Base-by-base conservation (phyloP, 805 yeast species). In the Candida schatavii region DNA sequence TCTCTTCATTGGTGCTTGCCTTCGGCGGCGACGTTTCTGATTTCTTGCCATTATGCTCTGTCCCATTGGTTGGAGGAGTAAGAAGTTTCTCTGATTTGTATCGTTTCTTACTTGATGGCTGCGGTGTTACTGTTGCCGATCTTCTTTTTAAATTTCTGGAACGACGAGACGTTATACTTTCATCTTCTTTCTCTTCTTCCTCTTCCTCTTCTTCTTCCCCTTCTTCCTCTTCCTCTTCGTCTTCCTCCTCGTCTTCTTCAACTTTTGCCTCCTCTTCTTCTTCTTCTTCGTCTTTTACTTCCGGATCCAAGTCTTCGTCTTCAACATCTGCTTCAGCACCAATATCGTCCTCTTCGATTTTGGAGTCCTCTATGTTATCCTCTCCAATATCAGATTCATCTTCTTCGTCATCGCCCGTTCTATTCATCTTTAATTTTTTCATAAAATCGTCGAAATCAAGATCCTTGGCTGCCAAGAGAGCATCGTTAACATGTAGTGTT, bases 211-310 rank as follows among this genome's bases (percentile, higher is more conserved):
- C 61, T 3, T 50, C 58, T 7, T 59, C 63, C 4, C 56, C 64
- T 5, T 58, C 63, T 1, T 58, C 64, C 2, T 58, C 63, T n/a
- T 56, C 59, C 11, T 57, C 66, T 1, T 74, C 83, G 32, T 78
- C 87, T 5, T 74, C 79, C 7, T 48, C 44, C 26, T 48, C 57
- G 19, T 44, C 46, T 15, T 44, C 42, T 29, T 43, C 50, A 17
- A 44, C 54, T 11, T 49, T 54, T 27, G 21, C 51, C n/a, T 44
- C 53, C 7, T 48, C 54, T 26, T 23, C 51, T 42, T 20, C 7
- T 11, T 21, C 37, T 10, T 34, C 37, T 21, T 5, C 28, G 11
- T 34, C 37, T 7, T 1, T 46, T 45, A 15, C 36, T 47, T 37
- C 34, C 39, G 2, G 50, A 46, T 5, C 41, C 15, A 26, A 37